Conservation (phyloP, 1,139 yeast species). For the Debaryomyces psychrophilus region DNA sequence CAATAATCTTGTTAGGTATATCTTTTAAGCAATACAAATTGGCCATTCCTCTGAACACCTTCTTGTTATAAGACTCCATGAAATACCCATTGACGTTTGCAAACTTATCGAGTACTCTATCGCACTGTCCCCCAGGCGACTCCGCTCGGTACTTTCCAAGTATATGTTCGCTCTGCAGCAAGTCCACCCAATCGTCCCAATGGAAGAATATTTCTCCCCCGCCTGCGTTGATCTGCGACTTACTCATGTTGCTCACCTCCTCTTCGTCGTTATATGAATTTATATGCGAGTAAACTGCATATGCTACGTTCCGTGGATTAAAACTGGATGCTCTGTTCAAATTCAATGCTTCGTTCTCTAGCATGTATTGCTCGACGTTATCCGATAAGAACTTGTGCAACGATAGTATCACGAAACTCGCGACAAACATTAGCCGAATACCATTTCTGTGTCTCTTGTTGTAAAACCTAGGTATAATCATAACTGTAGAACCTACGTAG, state of each 20-base stretch:
- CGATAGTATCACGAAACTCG: conserved; percentile 20
- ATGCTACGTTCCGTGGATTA: conserved; percentile 33
- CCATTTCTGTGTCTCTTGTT: conserved; percentile 24
- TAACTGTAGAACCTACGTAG: neutral
- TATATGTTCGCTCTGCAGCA: conserved; percentile 28
- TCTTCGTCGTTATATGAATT: conserved; percentile 17
- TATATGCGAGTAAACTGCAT: conserved; percentile 23
- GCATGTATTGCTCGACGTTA: conserved; percentile 25
- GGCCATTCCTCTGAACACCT: conserved; percentile 39
- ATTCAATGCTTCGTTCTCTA: conserved; percentile 29
- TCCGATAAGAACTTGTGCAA: conserved; percentile 15
- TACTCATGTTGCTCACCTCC: neutral
- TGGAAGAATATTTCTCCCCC: conserved; percentile 35
- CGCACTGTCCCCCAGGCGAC: conserved; percentile 32
- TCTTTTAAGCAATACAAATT: conserved; percentile 38
- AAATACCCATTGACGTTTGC: conserved; percentile 39
- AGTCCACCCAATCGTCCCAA: conserved; percentile 50
- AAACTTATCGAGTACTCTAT: conserved; percentile 22
- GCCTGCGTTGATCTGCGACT: conserved; percentile 17
- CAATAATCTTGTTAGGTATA: conserved; percentile 32
- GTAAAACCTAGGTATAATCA: conserved; percentile 21
- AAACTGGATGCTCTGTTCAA: conserved; percentile 27
- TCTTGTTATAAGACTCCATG: conserved; percentile 38
- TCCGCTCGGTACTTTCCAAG: conserved; percentile 23
- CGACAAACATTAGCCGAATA: conserved; percentile 21